Evolutionary conservation across 129 eudicot genomes (phyloP).

Genomic region (Erigeron canadensis): DNA sequence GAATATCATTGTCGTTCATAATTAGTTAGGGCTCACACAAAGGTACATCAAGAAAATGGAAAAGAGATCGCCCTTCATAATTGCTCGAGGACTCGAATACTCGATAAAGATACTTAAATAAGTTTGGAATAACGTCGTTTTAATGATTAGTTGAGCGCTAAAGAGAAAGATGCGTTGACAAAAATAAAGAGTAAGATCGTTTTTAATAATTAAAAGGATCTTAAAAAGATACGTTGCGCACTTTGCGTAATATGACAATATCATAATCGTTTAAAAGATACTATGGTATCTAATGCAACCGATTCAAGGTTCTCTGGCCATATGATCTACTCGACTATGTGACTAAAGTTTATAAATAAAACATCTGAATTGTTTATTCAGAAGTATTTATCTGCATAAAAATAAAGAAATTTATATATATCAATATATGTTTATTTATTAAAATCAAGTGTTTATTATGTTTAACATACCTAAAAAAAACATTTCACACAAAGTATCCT

Average conservation of each 20-base stretch:
- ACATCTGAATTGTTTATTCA: too few species aligned
- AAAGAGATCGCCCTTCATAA: not conserved
- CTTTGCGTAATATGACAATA: not conserved
- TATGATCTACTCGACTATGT: conserved; percentile 7
- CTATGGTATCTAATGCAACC: not conserved
- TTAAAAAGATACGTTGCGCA: conserved; percentile 6
- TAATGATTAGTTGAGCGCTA: conserved; percentile 24
- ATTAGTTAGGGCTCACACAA: conserved; percentile 33
- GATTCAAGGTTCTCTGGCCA: conserved; percentile 18
- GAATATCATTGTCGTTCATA: conserved; percentile 22
- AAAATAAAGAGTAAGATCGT: conserved; percentile 15
- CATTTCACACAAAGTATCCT: too few species aligned
- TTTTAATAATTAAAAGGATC: conserved; percentile 16
- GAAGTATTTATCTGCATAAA: too few species aligned
- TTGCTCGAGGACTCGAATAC: conserved; percentile 17
- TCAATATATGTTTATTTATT: too few species aligned
- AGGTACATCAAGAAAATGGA: conserved; percentile 5
- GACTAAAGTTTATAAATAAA: not conserved
- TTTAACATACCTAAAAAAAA: too few species aligned
- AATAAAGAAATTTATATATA: too few species aligned
- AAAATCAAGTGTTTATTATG: too few species aligned
- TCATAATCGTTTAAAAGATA: not conserved
- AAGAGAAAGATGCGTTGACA: conserved; percentile 23
- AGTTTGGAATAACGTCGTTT: not conserved
- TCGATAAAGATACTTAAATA: conserved; percentile 20